Evolutionary conservation across 2,329 filamentous ascomycete species (phyloP).

Genomic region (Tolypocladium guangdongense): DNA sequence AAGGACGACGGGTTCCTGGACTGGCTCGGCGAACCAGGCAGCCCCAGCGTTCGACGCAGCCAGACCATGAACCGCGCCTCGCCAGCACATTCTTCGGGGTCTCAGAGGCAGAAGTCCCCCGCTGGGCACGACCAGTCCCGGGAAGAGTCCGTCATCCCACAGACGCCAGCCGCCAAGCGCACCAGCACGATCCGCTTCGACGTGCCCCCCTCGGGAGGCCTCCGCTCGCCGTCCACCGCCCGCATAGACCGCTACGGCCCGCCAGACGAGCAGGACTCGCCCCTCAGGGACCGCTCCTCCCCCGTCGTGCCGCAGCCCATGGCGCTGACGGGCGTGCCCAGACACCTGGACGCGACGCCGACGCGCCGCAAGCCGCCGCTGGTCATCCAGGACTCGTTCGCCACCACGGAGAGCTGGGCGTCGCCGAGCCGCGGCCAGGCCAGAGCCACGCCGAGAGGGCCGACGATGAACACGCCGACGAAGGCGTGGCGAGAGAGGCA

Average conservation of each 20-base stretch:
- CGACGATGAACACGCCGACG: constrained; percentile 8
- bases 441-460: constrained; percentile 1
- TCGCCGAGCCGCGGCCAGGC: constrained; percentile 13
- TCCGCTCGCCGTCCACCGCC: constrained; percentile 28
- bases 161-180: constrained; percentile 26
- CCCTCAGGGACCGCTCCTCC: constrained; percentile 24
- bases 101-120: neutral
- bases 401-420: constrained; percentile 22
- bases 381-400: constrained; percentile 36
- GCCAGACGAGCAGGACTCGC: constrained; percentile 21
- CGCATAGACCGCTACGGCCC: constrained; percentile 28
- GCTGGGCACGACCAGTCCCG: constrained; percentile 7
- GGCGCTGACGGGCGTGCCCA: constrained; percentile 10
- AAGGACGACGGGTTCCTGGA: constrained; percentile 18
- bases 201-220: constrained; percentile 31
- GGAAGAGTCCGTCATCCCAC: constrained; percentile 26
- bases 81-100: neutral
- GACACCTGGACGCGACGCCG: constrained; percentile 7
- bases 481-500: constrained; percentile 1
- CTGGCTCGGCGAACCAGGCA: constrained; percentile 19
- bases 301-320: constrained; percentile 11
- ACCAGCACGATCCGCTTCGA: constrained; percentile 19
- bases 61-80: neutral
- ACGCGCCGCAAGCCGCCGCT: constrained; percentile 15
- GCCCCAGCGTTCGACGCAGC: constrained; percentile 13